Base-by-base conservation (phyloP, 768 basidiomycete genomes). In the Lactifluus hygrophoroides region DNA sequence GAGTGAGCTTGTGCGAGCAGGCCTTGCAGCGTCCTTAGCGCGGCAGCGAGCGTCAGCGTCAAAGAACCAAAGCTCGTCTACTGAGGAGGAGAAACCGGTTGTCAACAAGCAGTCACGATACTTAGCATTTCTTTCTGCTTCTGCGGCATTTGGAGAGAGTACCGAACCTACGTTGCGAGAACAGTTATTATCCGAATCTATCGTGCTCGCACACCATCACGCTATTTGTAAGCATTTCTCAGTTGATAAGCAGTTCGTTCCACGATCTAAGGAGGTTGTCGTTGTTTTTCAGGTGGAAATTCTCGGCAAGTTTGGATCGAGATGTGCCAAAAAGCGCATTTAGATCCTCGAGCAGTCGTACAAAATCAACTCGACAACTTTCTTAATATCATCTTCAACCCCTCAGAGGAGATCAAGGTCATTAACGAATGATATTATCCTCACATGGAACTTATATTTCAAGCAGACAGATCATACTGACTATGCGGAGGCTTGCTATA, bases 221-320 rank as follows among this genome's bases (percentile, higher is more conserved):
- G 71, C 73, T 43, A 74, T 83, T 48, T 75, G 88, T 88, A 51
- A 62, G 85, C 76, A 2, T 56, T 56, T 44, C 40, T 10, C 17
- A 17, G 46, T 32, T 28, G 47, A 4, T 49, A 27, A 27, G 46
- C 9, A n/a, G n/a, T n/a, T n/a, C n/a, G 44, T 16, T 28, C 6
- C 38, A 30, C 32, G 27, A 48, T 28, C 27, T 28, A 47, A 34
- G 51, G 43, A 43, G 8, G 27, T 56, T 23, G 27, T 21, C 27
- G 13, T 59, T 23, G 3, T 27, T 5, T 3, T 28, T 30, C 55
- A 81, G 81, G 75, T 61, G 77, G 74, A 21, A 69, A 74, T 16
- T 76, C 79, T 9, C 78, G 82, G 17, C 83, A 82, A 63, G 66
- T 66, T 1, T 96, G 93, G 93, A 87, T 94, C 58, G 88, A 91